Conservation (phyloP, 2,329 filamentous ascomycete species). For the Scedosporium aurantiacum region DNA sequence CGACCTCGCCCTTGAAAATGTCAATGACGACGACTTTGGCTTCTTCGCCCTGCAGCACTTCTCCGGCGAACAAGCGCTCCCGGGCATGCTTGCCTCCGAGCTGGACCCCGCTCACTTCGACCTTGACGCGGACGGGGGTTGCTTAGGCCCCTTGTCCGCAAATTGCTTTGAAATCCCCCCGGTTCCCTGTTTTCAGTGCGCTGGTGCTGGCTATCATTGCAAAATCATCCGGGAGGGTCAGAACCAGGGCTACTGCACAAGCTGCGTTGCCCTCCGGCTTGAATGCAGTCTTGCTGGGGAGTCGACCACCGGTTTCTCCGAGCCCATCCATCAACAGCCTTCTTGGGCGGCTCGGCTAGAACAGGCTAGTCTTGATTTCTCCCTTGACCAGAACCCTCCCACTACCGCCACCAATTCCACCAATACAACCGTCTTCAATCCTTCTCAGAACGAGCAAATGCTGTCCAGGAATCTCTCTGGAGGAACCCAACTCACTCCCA, state of each 20-base stretch:
- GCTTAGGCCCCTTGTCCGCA: constrained; percentile 10
- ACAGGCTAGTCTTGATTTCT: not conserved
- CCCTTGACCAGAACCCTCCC: not conserved
- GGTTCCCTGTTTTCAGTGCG: constrained; percentile 41
- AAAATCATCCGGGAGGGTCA: constrained; percentile 49
- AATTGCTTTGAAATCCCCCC: constrained; percentile 30
- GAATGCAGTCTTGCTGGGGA: constrained; percentile 45
- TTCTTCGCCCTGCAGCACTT: constrained; percentile 50
- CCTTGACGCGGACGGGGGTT: not conserved
- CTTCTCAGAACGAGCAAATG: not conserved
- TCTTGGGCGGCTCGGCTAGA: constrained; percentile 3
- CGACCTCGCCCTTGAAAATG: constrained; percentile 43
- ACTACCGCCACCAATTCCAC: not conserved
- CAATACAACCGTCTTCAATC: not conserved
- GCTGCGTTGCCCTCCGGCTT: constrained; percentile 47
- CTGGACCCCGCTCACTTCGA: not conserved
- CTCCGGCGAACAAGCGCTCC: constrained; percentile 27
- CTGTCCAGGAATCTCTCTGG: not conserved
- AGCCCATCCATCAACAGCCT: not conserved
- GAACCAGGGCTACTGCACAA: constrained; percentile 50
- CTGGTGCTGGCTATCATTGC: constrained; percentile 42
- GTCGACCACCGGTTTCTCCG: constrained; percentile 12
- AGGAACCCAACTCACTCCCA: not conserved
- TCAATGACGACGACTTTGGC: constrained; percentile 48
- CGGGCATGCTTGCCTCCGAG: constrained; percentile 7